phyloP scores from a whole-genome alignment of 306 rosid genomes.

The Vigna trinervia region DNA sequence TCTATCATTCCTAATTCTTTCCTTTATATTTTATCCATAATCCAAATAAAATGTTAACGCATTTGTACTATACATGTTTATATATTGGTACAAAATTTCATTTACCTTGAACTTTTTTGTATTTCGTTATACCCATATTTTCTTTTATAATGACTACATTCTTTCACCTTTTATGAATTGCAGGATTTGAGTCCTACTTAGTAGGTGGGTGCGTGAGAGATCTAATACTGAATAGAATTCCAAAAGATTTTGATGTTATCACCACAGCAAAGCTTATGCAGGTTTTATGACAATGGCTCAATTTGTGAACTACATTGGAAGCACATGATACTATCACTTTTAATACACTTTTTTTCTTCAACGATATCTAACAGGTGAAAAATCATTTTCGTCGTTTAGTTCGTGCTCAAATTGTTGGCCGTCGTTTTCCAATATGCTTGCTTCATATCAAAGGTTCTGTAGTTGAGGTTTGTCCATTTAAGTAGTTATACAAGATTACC shows the following conservation, averaged over 20 bases:
- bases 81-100: slow-evolving; percentile 9
- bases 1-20: background rate
- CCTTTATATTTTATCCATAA: background rate
- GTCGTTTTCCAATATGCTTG: slow-evolving; percentile 81
- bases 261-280: slow-evolving; percentile 77
- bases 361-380: slow-evolving; percentile 58
- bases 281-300: slow-evolving; percentile 52
- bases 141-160: slow-evolving; percentile 26
- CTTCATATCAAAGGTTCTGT: slow-evolving; percentile 64
- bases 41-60: background rate
- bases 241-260: slow-evolving; percentile 93
- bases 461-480: slow-evolving; percentile 66
- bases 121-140: slow-evolving; percentile 12
- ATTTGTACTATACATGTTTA: background rate
- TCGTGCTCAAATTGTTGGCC: slow-evolving; percentile 68
- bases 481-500: slow-evolving; percentile 26
- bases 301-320: slow-evolving; percentile 35
- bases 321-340: slow-evolving; percentile 10
- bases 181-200: slow-evolving; percentile 89
- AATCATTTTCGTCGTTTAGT: slow-evolving; percentile 51
- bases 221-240: slow-evolving; percentile 69
- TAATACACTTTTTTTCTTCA: slow-evolving; percentile 4
- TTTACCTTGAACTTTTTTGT: slow-evolving; percentile 15
- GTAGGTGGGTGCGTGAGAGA: slow-evolving; percentile 99
- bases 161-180: slow-evolving; percentile 34